Evolutionary conservation across 2,329 filamentous ascomycete species (phyloP).

Genomic region (Pezicula neosporulosa): DNA sequence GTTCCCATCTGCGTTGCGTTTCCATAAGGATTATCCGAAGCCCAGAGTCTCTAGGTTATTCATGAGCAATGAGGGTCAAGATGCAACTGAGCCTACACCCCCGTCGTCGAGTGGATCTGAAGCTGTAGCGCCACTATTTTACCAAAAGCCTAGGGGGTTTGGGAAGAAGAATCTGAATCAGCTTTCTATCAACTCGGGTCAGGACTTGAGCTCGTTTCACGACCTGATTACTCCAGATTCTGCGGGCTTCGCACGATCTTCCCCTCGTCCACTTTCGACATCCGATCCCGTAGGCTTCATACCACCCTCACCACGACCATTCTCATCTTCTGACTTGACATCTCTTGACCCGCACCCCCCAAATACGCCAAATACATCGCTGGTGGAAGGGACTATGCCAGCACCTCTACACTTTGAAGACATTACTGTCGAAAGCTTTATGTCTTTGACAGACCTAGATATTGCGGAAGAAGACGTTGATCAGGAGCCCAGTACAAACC

Average conservation of each 20-base stretch:
- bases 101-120: conserved; percentile 5
- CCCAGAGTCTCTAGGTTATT: background rate
- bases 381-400: conserved; percentile 18
- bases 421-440: conserved; percentile 19
- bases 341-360: conserved; percentile 10
- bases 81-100: conserved; percentile 1
- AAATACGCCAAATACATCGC: conserved; percentile 5
- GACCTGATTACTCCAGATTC: conserved; percentile 33
- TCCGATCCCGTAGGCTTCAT: conserved; percentile 13
- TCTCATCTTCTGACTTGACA: conserved; percentile 17
- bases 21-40: background rate
- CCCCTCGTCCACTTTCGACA: conserved; percentile 11
- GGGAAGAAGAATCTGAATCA: background rate
- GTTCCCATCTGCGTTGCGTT: background rate
- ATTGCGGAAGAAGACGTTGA: background rate
- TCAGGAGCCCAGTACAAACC: background rate
- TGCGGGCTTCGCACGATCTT: background rate
- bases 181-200: background rate
- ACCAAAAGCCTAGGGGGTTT: background rate
- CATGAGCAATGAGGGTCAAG: background rate
- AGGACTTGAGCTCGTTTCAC: background rate
- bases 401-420: conserved; percentile 42
- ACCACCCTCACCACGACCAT: conserved; percentile 8
- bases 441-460: conserved; percentile 6
- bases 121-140: background rate